Evolutionary conservation across 2,329 filamentous ascomycete species (phyloP), one percentile per base, ranked within the genome.

Genomic region (Colletotrichum cereale): DNA sequence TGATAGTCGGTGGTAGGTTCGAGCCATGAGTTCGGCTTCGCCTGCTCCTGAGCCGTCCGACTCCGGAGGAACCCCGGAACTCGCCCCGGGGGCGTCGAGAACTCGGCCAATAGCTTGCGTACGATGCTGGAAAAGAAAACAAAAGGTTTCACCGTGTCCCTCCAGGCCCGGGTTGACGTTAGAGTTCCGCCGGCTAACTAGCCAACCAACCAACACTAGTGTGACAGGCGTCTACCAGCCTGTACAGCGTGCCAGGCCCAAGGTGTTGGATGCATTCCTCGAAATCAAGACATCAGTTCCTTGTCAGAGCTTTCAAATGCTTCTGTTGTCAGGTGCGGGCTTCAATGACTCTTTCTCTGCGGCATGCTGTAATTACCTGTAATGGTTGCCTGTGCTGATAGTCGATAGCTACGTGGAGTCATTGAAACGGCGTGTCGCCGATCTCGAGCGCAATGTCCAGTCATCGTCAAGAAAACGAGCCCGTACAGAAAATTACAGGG

Each of bases 81-180:
- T 14, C 10, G 8, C 65, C n/a, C 31, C n/a, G 14, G 48, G 31
- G 16, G 26, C 36, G 29, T 18, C 65, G 5, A 62, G 26, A 50
- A 47, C 66, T 18, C 58, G 50, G 16, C 58, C 66, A 26, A 66
- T 61, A 38, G 69, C 69, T 14, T 72, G 69, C 40, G 65, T 55
- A 26, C 26, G 69, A 47, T 72, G 65, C 29, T 72, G 69, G 69
- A 72, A 61, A 31, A 53, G 69, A 26, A 72, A 68, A 24, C 69
- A 72, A 40, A 68, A 68, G 60, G 69, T 72, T 56, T 16, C 29
- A 3, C 14, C 18, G 29, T 6, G 8, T n/a, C 29, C 52, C 21
- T 36, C 10, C 4, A 55, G 29, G 21, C 5, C 18, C 29, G 1
- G 18, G 3, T 3, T 55, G 52, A 55, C 29, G 18, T 55, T 12